Evolutionary conservation across 176 grass and related monocot species (phyloP), one percentile per base, ranked within the genome.

Genomic region (Raddia distichophylla): DNA sequence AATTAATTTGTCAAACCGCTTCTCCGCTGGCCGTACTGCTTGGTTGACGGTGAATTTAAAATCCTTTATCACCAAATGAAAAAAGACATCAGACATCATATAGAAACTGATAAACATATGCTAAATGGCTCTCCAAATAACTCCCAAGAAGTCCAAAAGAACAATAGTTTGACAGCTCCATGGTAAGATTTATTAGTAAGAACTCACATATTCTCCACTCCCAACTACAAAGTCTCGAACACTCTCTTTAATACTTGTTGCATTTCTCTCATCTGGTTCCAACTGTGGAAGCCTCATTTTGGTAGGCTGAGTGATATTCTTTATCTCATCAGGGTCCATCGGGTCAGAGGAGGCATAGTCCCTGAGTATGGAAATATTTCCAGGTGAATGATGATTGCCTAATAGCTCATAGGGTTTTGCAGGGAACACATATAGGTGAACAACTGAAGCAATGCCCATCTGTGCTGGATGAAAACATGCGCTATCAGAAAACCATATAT

Each of bases 11-110:
- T 82, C 87, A 48, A 95, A 74, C 5, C 87, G 74, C 81, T 95
- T 95, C 91, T 91, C 88, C 73, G 91, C 76, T 40, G 93, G 93
- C 13, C 89, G 85, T 51, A 88, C 90, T 46, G 94, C 94, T 55
- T 93, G 88, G 49, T 91, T 91, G 40, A 97, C 83, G 0, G 94
- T 97, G 84, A 97, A 97, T 58, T 97, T 97, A 12, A 97, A 91
- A 89, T 97, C 94, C 69, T 97, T 89, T 70, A 97, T 86, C 78
- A 97, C 91, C 94, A 93, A 56, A 0, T n/a, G 15, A 7, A 12
- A 17, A 57, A 18, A 62, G 63, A 46, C 50, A 80, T 12, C 20
- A 10, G 13, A 50, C 22, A 13, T 65, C 50, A 80, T 15, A 67
- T 47, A 61, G 49, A 79, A 7, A 65, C 40, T 19, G 13, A 43